Evolutionary conservation across 2,329 filamentous ascomycete species (phyloP), one percentile per base, ranked within the genome.

Genomic region (Calonectria honghensis): DNA sequence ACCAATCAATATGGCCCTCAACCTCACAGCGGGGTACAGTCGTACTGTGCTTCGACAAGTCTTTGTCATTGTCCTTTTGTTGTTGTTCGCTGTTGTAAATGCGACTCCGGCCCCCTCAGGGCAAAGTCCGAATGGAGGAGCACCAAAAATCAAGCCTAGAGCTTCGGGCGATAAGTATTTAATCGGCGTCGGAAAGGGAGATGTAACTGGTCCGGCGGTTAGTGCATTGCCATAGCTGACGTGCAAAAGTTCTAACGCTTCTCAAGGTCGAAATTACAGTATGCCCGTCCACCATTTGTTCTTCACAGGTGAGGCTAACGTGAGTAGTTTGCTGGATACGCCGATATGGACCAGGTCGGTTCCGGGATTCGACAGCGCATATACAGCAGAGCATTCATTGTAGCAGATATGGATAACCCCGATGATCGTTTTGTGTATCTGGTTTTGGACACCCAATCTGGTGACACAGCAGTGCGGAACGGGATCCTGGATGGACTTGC

Each of bases 361-460:
- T 93, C 93, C 2, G 96, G 96, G 29, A 88, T 98, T 66, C 93
- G 96, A 64, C 96, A 98, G 86, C 92, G 96, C 64, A 89, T 98
- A 20, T 96, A 97, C 85, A 96, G 95, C 50, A 93, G 96, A 66
- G 94, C 96, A 39, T 98, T 98, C 85, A 96, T 98, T 80, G 87
- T 98, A 59, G 96, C 92, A 65, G 91, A 94, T 80, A 88, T 91
- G 6, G 86, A 90, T 50, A 90, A 91, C 24, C 90, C 93, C 0
- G 87, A 89, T 18, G 93, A 97, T 75, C 91, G 95, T 45, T 94
- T 98, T 81, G 90, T 97, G 29, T 98, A 98, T 82, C 86, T 98
- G 32, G 94, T 98, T 6, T 89, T 98, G 18, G 96, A 98, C 83
- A 94, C 94, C 0, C 93, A 96, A 81, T 95, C 94, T 1, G 96